A percentile compares a stretch with the other conserved stretches of the same genome.
phyloP scores from a whole-genome alignment of 306 rosid genomes.

The Astragalus glycyphyllos region DNA sequence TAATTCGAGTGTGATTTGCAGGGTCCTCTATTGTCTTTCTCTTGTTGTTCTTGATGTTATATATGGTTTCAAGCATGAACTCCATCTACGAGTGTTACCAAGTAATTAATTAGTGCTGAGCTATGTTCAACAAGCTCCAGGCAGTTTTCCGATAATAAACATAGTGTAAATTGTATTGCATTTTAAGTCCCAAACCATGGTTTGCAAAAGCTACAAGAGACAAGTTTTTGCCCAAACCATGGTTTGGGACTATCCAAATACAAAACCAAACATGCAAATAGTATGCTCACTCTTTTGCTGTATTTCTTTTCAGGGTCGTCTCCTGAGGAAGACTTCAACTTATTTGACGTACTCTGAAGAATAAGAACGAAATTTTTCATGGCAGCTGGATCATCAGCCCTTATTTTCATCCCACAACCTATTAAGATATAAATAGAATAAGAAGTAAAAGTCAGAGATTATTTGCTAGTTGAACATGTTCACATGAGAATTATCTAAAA shows the following conservation, averaged over 20 bases:
- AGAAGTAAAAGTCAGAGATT: slow-evolving; percentile 28
- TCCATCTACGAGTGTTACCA: slow-evolving; percentile 77
- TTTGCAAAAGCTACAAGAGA: slow-evolving; percentile 15
- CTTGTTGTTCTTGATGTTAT: slow-evolving; percentile 96
- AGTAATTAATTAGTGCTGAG: slow-evolving; percentile 40
- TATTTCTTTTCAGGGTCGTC: slow-evolving; percentile 56
- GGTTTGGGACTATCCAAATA: slow-evolving; percentile 13
- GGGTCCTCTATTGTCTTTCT: slow-evolving; percentile 78
- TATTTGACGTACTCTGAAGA: slow-evolving; percentile 75
- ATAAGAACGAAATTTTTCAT: slow-evolving; percentile 77
- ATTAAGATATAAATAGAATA: slow-evolving; percentile 33
- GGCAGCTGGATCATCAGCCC: slow-evolving; percentile 87
- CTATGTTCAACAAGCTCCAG: background rate
- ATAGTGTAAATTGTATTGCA: background rate
- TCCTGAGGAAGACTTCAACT: slow-evolving; percentile 63
- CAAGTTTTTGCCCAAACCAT: background rate
- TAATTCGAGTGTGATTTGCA: slow-evolving; percentile 72
- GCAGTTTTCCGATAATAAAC: slow-evolving; percentile 29
- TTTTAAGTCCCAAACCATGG: background rate
- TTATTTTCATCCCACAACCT: slow-evolving; percentile 98
- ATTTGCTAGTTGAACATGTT: slow-evolving; percentile 23
- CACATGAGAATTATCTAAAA: slow-evolving; percentile 22
- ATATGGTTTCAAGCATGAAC: slow-evolving; percentile 95
- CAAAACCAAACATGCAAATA: slow-evolving; percentile 27
- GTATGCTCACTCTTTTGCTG: slow-evolving; percentile 74